These are phyloP conservation scores for Sequoiadendron giganteum DNA, from an alignment of 75 land plant species.

Conservation along the genomic window DNA sequence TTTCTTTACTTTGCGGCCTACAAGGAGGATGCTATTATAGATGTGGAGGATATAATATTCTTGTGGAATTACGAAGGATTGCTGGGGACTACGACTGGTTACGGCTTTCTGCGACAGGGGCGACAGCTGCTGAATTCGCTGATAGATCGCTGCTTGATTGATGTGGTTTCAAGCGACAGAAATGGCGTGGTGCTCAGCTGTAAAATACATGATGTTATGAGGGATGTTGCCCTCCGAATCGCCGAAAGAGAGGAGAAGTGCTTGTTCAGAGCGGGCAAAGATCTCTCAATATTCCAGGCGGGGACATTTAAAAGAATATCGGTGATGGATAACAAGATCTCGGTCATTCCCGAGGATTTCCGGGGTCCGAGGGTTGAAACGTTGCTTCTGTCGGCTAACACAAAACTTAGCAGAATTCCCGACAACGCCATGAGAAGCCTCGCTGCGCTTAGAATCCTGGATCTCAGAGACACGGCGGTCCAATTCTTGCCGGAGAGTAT, in stretches of 20 bases:
- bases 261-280: neutral
- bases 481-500: neutral
- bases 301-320: neutral
- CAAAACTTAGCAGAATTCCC: neutral
- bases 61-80: constrained; percentile 3
- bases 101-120: neutral
- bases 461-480: neutral
- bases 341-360: neutral
- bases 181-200: neutral
- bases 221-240: neutral
- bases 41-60: neutral
- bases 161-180: neutral
- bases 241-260: neutral
- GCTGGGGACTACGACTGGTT: neutral
- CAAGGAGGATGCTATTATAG: neutral
- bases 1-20: neutral
- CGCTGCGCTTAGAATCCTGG: neutral
- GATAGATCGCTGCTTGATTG: neutral
- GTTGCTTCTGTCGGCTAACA: neutral
- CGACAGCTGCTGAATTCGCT: neutral
- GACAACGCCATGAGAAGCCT: neutral
- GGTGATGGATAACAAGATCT: neutral
- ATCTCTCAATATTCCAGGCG: neutral
- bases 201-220: neutral
- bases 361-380: neutral